These are phyloP conservation scores for Uronychia setigera DNA, from an alignment of 73 alveolate genomes.

Conservation along the genomic window DNA sequence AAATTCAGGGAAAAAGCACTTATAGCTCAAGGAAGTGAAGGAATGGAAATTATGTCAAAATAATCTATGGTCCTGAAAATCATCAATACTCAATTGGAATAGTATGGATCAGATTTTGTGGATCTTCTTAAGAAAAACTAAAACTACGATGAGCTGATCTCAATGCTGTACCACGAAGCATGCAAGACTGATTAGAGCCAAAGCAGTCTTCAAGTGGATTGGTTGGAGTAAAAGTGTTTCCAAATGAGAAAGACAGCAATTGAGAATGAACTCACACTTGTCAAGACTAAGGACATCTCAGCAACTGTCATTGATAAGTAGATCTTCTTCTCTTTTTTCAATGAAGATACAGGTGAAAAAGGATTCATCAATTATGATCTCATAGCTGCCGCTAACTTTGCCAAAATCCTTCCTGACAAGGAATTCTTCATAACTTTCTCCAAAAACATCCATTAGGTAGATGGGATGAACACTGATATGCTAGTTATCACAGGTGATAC, in stretches of 20 bases:
- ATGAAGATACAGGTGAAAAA: conserved; percentile 15
- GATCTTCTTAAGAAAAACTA: neutral
- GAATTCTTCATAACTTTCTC: conserved; percentile 2
- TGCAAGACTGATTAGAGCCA: neutral
- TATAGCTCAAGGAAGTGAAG: conserved; percentile 4
- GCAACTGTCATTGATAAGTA: conserved; percentile 36
- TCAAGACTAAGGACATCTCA: conserved; percentile 35
- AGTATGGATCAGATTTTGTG: neutral
- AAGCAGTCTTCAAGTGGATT: neutral
- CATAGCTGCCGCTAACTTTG: conserved; percentile 18
- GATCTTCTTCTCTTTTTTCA: conserved; percentile 29
- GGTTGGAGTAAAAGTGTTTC: neutral
- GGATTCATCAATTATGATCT: conserved; percentile 17
- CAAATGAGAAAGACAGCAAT: conserved; percentile 19
- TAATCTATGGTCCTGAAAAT: neutral
- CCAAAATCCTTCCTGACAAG: conserved; percentile 6
- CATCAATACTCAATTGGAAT: neutral
- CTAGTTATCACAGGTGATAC: conserved; percentile 27
- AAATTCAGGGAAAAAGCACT: neutral
- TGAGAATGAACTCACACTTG: conserved; percentile 42
- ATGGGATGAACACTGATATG: neutral
- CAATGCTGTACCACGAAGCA: neutral
- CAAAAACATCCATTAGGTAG: neutral
- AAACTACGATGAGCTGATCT: neutral
- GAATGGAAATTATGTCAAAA: neutral